These are phyloP conservation scores for Plenodomus tracheiphilus DNA, from an alignment of 2,329 filamentous ascomycete species.

Conservation along the genomic window DNA sequence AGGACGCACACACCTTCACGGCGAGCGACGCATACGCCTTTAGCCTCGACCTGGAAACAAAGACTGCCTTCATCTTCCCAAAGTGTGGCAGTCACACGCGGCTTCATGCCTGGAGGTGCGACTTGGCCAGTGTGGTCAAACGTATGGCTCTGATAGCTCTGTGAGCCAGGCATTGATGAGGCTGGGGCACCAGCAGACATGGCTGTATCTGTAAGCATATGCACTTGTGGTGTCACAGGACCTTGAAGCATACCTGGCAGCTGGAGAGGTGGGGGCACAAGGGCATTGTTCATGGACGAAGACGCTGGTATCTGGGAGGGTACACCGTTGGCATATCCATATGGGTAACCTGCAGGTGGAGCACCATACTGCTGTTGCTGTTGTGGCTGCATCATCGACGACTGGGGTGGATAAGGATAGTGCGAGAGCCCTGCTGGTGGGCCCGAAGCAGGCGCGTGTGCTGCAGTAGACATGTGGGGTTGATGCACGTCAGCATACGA, in stretches of 20 bases:
- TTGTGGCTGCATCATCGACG: conserved; percentile 70
- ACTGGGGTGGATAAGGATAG: conserved; percentile 72
- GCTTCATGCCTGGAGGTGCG: conserved; percentile 92
- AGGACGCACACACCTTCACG: conserved; percentile 70
- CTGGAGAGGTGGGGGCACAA: conserved; percentile 73
- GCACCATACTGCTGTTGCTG: conserved; percentile 68
- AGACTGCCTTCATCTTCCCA: conserved; percentile 99
- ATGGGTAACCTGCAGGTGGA: conserved; percentile 60
- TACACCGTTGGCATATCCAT: conserved; percentile 73
- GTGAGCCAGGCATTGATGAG: conserved; percentile 31
- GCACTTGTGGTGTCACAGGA: not conserved
- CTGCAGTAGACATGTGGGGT: conserved; percentile 76
- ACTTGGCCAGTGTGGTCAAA: conserved; percentile 92
- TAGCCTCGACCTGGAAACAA: conserved; percentile 96
- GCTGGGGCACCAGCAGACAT: conserved; percentile 40
- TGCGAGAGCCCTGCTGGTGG: conserved; percentile 74
- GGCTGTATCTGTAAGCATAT: conserved; percentile 22
- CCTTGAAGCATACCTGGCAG: conserved; percentile 52
- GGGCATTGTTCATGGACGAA: conserved; percentile 67
- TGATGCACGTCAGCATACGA: conserved; percentile 84
- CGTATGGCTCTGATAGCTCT: conserved; percentile 50
- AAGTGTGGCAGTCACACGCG: conserved; percentile 89
- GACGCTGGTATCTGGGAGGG: conserved; percentile 73
- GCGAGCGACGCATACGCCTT: conserved; percentile 92
- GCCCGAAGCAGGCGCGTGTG: conserved; percentile 75